phyloP scores from a whole-genome alignment of 140 eudicot genomes.

The Bidens hawaiensis region DNA sequence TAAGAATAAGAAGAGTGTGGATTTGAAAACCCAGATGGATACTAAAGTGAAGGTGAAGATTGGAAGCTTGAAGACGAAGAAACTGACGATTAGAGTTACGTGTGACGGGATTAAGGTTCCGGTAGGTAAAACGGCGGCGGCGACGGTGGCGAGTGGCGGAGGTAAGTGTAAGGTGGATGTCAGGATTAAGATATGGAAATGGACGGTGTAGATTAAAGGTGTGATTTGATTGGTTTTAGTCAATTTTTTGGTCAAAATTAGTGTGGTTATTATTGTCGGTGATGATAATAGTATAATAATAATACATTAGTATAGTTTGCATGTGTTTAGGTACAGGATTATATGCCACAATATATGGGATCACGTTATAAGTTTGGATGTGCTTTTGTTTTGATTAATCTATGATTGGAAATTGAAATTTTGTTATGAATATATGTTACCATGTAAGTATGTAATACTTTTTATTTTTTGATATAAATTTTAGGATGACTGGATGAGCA shows the following conservation, averaged over 20 bases:
- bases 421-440: constrained; percentile 5
- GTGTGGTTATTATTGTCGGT: not conserved
- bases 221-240: constrained; percentile 16
- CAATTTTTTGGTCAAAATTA: not conserved
- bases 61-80: constrained; percentile 58
- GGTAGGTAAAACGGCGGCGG: constrained; percentile 39
- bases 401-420: constrained; percentile 21
- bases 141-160: constrained; percentile 41
- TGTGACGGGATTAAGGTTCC: constrained; percentile 67
- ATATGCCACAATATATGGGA: constrained; percentile 20
- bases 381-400: constrained; percentile 15
- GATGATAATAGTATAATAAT: not conserved
- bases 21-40: constrained; percentile 44
- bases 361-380: constrained; percentile 21
- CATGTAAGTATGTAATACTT: no score
- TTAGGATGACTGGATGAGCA: no score
- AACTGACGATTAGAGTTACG: constrained; percentile 49
- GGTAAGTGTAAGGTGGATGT: constrained; percentile 77
- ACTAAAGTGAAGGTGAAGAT: constrained; percentile 63
- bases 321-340: constrained; percentile 13
- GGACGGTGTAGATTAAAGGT: constrained; percentile 32
- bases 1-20: constrained; percentile 43
- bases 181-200: constrained; percentile 72
- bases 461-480: no score
- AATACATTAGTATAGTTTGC: no score